Evolutionary conservation across 805 yeast genomes (phyloP).

Genomic region (Candida bentonensis): DNA sequence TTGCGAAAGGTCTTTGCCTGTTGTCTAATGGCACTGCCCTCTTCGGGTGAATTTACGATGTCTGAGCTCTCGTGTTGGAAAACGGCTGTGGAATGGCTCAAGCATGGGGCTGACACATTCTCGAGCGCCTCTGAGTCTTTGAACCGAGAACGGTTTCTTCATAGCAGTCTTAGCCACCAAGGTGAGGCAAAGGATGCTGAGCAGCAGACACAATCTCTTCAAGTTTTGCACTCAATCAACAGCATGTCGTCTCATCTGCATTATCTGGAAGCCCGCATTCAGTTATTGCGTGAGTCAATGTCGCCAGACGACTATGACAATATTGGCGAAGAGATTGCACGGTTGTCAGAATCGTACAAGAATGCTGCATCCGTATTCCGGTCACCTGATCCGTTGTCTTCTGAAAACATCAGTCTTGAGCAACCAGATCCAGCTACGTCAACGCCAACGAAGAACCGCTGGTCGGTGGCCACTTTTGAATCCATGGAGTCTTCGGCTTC

Average conservation of each 20-base stretch:
- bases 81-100: constrained; percentile 7
- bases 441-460: background rate
- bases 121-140: background rate
- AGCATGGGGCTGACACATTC: background rate
- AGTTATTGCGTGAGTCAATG: background rate
- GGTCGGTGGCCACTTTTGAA: constrained; percentile 1
- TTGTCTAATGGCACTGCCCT: constrained; percentile 23
- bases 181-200: background rate
- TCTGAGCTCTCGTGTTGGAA: constrained; percentile 7
- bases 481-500: background rate
- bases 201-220: background rate
- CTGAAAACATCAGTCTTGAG: background rate
- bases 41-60: constrained; percentile 8
- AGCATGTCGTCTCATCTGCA: background rate
- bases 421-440: background rate
- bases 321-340: background rate
- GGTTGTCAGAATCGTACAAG: background rate
- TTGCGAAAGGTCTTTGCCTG: constrained; percentile 27
- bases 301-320: background rate
- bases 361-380: background rate
- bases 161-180: background rate
- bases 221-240: background rate
- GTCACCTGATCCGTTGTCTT: background rate
- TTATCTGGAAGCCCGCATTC: background rate
- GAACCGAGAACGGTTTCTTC: background rate